phyloP scores from a whole-genome alignment of 495 filamentous ascomycete genomes.

The Rhypophila decipiens region DNA sequence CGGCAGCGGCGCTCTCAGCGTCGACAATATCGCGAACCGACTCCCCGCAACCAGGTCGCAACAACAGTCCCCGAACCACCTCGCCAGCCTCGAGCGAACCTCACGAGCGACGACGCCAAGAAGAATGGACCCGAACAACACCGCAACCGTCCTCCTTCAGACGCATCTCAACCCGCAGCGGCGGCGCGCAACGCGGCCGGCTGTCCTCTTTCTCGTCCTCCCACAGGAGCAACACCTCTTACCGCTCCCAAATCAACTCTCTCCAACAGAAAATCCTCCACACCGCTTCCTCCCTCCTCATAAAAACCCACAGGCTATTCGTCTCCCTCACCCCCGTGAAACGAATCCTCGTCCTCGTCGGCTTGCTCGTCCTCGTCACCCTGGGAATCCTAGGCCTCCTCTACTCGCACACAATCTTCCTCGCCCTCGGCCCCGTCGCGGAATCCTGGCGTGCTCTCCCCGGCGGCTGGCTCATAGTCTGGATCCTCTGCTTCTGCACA shows the following conservation, averaged over 20 bases:
- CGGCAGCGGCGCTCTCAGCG: conserved; percentile 19
- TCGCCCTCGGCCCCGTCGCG: conserved; percentile 61
- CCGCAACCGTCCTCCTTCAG: not conserved
- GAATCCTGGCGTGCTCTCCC: conserved; percentile 61
- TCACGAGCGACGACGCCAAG: no score
- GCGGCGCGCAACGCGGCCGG: no score
- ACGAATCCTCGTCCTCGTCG: conserved; percentile 41
- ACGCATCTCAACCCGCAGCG: not conserved
- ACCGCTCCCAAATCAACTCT: not conserved
- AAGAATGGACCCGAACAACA: not conserved
- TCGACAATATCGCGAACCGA: not conserved
- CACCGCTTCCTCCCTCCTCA: conserved; percentile 7
- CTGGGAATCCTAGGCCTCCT: conserved; percentile 57
- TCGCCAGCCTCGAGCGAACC: no score
- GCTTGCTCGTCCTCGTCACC: conserved; percentile 44
- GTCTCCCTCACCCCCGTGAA: conserved; percentile 52
- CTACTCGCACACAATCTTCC: conserved; percentile 72
- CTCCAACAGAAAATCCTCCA: conserved; percentile 6
- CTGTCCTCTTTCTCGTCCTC: no score
- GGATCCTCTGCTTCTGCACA: conserved; percentile 65
- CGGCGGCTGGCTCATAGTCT: conserved; percentile 74
- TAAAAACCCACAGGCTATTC: conserved; percentile 23
- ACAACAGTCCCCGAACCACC: no score
- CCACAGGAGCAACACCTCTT: not conserved
- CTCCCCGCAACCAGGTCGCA: not conserved